Evolutionary conservation across 306 rosid species (phyloP).

Genomic region (Prunus campanulata): DNA sequence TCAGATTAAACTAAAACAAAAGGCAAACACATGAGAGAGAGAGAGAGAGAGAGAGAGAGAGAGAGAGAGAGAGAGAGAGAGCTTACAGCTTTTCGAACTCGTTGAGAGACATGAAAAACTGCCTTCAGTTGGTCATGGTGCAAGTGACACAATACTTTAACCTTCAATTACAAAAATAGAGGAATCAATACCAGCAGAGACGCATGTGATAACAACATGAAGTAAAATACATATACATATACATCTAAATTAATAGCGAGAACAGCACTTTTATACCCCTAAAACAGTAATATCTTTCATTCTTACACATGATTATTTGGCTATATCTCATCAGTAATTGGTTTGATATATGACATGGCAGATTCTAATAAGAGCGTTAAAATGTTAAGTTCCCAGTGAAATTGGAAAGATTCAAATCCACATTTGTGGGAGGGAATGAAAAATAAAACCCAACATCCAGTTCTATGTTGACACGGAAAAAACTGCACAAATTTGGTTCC

Average conservation of each 20-base stretch:
- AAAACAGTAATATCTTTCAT: too few species aligned
- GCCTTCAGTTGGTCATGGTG: slow-evolving; percentile 94
- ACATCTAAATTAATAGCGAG: not conserved
- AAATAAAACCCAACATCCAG: not conserved
- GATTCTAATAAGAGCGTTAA: too few species aligned
- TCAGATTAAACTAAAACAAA: not conserved
- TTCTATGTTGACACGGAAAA: not conserved
- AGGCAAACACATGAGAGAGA: not conserved
- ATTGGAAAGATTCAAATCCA: too few species aligned
- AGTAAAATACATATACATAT: too few species aligned
- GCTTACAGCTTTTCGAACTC: slow-evolving; percentile 82
- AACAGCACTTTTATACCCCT: too few species aligned
- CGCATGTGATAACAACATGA: too few species aligned
- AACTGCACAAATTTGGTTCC: not conserved
- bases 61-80: not conserved
- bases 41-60: not conserved
- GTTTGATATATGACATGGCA: too few species aligned
- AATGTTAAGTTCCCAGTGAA: too few species aligned
- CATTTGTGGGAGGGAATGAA: too few species aligned
- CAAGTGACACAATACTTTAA: slow-evolving; percentile 75
- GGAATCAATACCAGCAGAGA: slow-evolving; percentile 17
- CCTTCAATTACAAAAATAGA: slow-evolving; percentile 45
- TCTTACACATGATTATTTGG: not conserved
- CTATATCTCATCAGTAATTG: too few species aligned
- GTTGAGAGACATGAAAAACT: slow-evolving; percentile 84